Evolutionary conservation across 371 early-diverging fungal species (phyloP).

Genomic region (Mucor velutinosus): DNA sequence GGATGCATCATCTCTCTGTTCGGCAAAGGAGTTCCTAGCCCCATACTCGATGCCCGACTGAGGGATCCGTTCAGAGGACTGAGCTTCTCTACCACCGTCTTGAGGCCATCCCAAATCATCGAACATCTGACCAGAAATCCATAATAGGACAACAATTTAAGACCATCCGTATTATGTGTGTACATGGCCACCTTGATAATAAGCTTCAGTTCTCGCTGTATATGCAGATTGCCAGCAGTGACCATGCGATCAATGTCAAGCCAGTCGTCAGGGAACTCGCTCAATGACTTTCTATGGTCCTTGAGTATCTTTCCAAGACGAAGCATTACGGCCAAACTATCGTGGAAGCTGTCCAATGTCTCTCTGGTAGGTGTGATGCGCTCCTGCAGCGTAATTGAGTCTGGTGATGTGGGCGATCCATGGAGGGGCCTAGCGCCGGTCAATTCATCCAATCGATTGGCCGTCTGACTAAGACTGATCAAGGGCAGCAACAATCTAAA

Average conservation of each 20-base stretch:
- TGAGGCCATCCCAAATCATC: slow-evolving; percentile 31
- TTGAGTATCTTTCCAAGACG: slow-evolving; percentile 18
- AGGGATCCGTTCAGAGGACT: slow-evolving; percentile 25
- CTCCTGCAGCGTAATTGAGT: slow-evolving; percentile 1
- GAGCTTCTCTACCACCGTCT: slow-evolving; percentile 26
- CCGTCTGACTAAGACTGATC: slow-evolving; percentile 19
- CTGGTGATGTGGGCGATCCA: neutral
- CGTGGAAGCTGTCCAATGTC: slow-evolving; percentile 19
- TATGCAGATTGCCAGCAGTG: slow-evolving; percentile 12
- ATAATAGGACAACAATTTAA: slow-evolving; percentile 23
- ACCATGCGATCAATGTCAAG: slow-evolving; percentile 25
- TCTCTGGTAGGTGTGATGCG: slow-evolving; percentile 19
- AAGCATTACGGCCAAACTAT: slow-evolving; percentile 25
- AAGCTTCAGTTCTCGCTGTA: slow-evolving; percentile 16
- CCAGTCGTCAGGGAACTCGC: slow-evolving; percentile 27
- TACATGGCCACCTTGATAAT: slow-evolving; percentile 15
- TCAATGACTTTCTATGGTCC: slow-evolving; percentile 13
- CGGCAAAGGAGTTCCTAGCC: slow-evolving; percentile 12
- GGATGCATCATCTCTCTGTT: slow-evolving; percentile 14
- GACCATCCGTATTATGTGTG: slow-evolving; percentile 17
- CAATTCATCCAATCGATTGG: slow-evolving; percentile 6
- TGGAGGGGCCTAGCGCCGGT: neutral
- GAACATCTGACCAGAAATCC: slow-evolving; percentile 29
- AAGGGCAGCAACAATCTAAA: slow-evolving; percentile 36
- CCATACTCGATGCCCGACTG: slow-evolving; percentile 22